Evolutionary conservation across 306 rosid species (phyloP).

Genomic region (Medicago arabica): DNA sequence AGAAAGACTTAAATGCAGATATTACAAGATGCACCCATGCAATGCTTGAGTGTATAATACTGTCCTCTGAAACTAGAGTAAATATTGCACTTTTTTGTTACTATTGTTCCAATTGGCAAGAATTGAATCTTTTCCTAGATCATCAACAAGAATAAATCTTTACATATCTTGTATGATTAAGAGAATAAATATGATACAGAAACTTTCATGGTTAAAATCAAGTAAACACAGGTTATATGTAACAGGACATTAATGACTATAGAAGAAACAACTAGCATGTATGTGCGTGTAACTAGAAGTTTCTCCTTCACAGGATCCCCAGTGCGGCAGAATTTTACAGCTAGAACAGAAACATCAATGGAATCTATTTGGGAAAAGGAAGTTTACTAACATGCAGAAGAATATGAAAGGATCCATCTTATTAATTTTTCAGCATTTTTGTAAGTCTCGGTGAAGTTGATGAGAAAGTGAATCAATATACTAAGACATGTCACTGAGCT

Average conservation of each 20-base stretch:
- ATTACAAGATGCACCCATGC: background rate
- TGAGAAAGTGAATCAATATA: background rate
- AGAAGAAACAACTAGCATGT: background rate
- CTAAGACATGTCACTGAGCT: background rate
- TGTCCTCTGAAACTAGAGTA: background rate
- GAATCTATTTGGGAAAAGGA: background rate
- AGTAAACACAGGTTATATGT: background rate
- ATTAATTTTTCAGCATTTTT: background rate
- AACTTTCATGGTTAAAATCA: background rate
- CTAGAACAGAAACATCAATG: conserved; percentile 25
- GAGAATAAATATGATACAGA: background rate
- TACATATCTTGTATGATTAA: background rate
- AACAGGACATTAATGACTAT: background rate
- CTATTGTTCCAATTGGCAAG: conserved; percentile 10
- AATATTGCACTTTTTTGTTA: background rate
- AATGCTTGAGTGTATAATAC: background rate
- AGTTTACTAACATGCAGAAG: background rate
- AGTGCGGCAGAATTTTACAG: conserved; percentile 13
- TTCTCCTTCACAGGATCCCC: background rate
- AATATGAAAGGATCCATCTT: background rate
- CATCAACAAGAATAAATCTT: background rate
- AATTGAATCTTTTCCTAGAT: conserved; percentile 20
- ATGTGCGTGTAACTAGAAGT: background rate
- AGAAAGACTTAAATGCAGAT: background rate
- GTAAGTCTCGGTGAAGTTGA: background rate